Percentiles rank a stretch among this genome's conserved stretches.
Evolutionary conservation across 345 rosid genomes (phyloP).

Genomic region (Clarkia xantiana): DNA sequence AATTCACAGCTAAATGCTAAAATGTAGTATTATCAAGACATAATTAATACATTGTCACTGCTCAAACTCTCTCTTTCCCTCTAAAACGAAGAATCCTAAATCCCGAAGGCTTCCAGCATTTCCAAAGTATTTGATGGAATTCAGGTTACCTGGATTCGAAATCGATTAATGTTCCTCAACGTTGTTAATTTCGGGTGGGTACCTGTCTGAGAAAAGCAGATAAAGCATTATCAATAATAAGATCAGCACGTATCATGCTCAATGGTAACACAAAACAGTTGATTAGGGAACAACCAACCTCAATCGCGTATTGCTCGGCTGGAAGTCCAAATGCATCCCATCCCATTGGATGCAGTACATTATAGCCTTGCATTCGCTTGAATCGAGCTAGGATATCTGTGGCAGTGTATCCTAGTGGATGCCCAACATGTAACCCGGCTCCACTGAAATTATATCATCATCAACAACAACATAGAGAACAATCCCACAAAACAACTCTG

Average conservation of each 20-base stretch:
- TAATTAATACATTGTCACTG: no score
- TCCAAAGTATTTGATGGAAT: no score
- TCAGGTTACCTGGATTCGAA: conserved; percentile 53
- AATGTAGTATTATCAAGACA: no score
- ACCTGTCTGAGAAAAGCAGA: conserved; percentile 49
- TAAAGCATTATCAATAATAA: neutral
- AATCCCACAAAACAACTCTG: conserved; percentile 2
- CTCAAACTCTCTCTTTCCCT: no score
- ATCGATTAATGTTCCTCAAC: conserved; percentile 64
- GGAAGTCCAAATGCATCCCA: conserved; percentile 99
- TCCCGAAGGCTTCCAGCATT: no score
- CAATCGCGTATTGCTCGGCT: conserved; percentile 92
- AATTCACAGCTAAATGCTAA: no score
- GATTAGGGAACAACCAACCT: conserved; percentile 48
- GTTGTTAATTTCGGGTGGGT: conserved; percentile 86
- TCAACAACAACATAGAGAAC: neutral
- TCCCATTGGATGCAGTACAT: conserved; percentile 93
- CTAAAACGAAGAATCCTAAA: no score
- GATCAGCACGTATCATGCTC: neutral
- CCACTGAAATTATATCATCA: conserved; percentile 46
- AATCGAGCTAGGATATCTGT: conserved; percentile 81
- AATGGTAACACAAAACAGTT: neutral
- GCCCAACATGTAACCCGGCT: conserved; percentile 94
- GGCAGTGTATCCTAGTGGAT: conserved; percentile 90
- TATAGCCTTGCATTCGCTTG: conserved; percentile 85